Base-by-base conservation (phyloP, 768 basidiomycete genomes). In the Podaxis mareebaensis region DNA sequence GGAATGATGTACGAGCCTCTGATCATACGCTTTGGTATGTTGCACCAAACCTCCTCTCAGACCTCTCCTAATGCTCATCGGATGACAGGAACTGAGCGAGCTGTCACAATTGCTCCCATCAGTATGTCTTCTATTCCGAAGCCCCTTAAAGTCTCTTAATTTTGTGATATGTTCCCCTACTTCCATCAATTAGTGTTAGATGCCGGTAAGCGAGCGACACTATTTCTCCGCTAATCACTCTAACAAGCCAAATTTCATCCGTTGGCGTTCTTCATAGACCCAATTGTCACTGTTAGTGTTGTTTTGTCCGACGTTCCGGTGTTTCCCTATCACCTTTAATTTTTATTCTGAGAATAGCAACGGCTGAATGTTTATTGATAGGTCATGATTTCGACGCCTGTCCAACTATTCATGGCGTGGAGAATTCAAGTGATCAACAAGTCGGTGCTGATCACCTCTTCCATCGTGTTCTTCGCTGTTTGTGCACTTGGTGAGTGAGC, bases 1-100 rank as follows among this genome's bases (percentile, higher is more conserved):
- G 74, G 73, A 5, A 76, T 82, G 68, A 75, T 83, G 69, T 83
- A 78, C 49, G 76, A 83, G 63, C 80, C 81, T 0, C 72, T 83
- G 3, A 78, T 83, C 26, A 53, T 71, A 33, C 69, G 79, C 61
- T 82, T 76, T 62, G 73, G 67, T 42, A 59, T 51, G 13, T 42
- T 60, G 44, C 64, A 59, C 17, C 33, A 67, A 71, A 2, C 60
- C 26, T 38, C 33, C 20, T 13, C 22, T 24, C 13, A 49, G 13
- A 49, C n/a, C 30, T 20, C 28, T 49, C 10, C 30, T 59, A 15
- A 22, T 6, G 6, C n/a, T n/a, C 22, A 39, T 20, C 11, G 20
- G 2, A 10, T 40, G 46, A 39, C 46, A 59, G 58, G 58, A 39
- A 49, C 58, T 36, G 13, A 20, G 15, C 46, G 46, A 39, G 58